Base-by-base conservation (phyloP, 441 rosid species). In the Corymbia citriodora region DNA sequence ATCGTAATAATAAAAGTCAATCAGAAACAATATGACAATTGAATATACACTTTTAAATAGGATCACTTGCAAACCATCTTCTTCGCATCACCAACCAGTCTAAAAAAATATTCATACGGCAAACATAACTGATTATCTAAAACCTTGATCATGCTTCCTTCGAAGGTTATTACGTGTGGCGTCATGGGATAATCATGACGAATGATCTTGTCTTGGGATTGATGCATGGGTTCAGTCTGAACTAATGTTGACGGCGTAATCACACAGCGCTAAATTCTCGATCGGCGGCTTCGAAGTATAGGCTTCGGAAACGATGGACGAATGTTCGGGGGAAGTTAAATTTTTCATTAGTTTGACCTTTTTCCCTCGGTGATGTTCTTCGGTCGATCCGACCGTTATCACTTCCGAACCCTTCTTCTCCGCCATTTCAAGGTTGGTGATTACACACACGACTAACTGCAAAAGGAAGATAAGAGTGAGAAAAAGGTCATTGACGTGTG, bases 21-120 rank as follows among this genome's bases (percentile, higher is more conserved):
- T 0, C 0, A 31, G 6, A 18, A 68, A 17, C 21, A 68, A 31
- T 17, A 31, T 55, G 25, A 2, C 0, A 8, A 55, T 61, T 27
- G 8, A 27, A 12, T 61, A 61, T 25, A 61, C 68, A 6, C 31
- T 27, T 31, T 0, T 27, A 10, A 29, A 61, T 61, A 27, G 0
- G 1, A 61, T 0, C 12, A 61, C 68, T 61, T 12, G 68, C 17
- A 12, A 53, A 27, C 68, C 31, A 12, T 27, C 16, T 29, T 6
- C 68, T 61, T 61, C 15, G 27, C 68, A 61, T 61, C 17, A 61
- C 31, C 31, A 31, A 27, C 2, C 29, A 12, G 68, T 61, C 17
- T 2, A 27, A 61, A 61, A 27, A 27, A 61, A 6, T 27, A 61
- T 27, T 0, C 14, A 53, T 17, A 15, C 18, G 2, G 18, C 6